Percentiles rank a stretch among this genome's conserved stretches.
Conservation (phyloP, 805 yeast genomes). For the Starmerella apis region DNA sequence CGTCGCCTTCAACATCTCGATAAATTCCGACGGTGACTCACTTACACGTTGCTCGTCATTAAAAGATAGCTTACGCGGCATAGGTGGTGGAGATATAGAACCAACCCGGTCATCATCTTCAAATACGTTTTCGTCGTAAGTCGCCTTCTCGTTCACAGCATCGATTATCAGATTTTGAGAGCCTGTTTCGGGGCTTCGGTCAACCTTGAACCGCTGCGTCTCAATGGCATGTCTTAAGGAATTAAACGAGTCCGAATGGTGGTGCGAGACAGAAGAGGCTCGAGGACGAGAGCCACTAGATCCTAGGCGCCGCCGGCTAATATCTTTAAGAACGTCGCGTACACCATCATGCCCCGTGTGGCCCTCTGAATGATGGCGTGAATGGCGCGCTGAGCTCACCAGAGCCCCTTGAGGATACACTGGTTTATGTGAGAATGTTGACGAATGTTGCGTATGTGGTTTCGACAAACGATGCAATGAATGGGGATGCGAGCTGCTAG, state of each 20-base stretch:
- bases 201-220: constrained; percentile 6
- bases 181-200: constrained; percentile 4
- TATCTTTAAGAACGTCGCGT: background rate
- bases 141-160: constrained; percentile 2
- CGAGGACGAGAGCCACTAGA: constrained; percentile 6
- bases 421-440: background rate
- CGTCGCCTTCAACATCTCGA: constrained; percentile 36
- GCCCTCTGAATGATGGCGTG: background rate
- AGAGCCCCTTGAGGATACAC: background rate
- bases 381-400: background rate
- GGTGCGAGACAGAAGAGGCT: background rate
- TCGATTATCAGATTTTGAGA: background rate
- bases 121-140: constrained; percentile 22
- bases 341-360: background rate
- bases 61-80: constrained; percentile 29
- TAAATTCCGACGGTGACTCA: constrained; percentile 31
- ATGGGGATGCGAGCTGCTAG: background rate
- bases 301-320: background rate
- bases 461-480: background rate
- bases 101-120: constrained; percentile 24
- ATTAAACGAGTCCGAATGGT: constrained; percentile 1
- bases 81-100: constrained; percentile 28
- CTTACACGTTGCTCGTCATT: constrained; percentile 22
- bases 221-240: constrained; percentile 6
- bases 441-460: background rate